Evolutionary conservation across 2,329 filamentous ascomycete species (phyloP), one percentile per base, ranked within the genome.

Genomic region (Aspergillus bombycis): DNA sequence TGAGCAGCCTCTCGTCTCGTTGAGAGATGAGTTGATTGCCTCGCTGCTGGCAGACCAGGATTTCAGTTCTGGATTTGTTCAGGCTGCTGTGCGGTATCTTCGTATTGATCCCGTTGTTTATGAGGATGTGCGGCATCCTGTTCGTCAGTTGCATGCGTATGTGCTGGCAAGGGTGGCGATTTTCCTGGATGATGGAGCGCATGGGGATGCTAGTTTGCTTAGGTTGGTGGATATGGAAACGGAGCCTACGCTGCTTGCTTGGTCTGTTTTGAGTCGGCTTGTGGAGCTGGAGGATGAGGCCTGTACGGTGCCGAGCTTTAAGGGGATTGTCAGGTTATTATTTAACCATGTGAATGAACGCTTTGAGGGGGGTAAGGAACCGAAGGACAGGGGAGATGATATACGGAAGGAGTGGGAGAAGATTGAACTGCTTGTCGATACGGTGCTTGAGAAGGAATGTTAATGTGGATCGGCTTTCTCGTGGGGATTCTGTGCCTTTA

Each of bases 11-110:
- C 82, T 83, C 41, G 78, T 85, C 1, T 79, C 82, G 16, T 68
- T 88, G 1, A 80, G 86, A 10, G 81, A 86, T 62, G 82, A 86
- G 41, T 71, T 87, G 7, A 82, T 87, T 52, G 75, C 84, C 6
- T 77, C 79, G 11, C 75, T 85, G 3, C 76, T 88, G 16, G 72
- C 78, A 0, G 71, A 71, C 0, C 75, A 77, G 12, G 71, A 81
- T 8, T 85, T 80, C 63, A 74, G 78, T n/a, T 68, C 74, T 7
- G 85, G 85, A 4, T 83, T 85, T 66, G 70, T 80, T 4, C 83
- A 88, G 6, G 81, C 81, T 6, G 77, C 84, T 3, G 82, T 85
- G 61, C 79, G 83, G 2, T 84, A 86, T 67, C 77, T 82, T 57
- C 72, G 79, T 34, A 77, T 86, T 62, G 81, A 87, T 52, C 85